Evolutionary conservation across 208 protist genomes (phyloP).

Genomic region (Trichomonas vaginalis): DNA sequence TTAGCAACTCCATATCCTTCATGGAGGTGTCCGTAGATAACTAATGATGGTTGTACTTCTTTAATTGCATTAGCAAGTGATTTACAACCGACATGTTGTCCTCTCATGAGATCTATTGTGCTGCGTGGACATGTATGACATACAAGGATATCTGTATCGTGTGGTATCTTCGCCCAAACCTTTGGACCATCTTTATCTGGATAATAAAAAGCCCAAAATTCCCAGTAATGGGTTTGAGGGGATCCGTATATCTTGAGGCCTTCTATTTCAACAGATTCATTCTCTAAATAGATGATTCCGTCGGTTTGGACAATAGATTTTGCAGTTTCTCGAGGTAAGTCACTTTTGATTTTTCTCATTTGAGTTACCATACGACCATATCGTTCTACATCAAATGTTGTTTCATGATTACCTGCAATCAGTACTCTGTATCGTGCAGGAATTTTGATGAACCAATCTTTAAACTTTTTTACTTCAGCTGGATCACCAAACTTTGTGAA

Average conservation of each 20-base stretch:
- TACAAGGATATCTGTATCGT: not conserved
- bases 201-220: conserved; percentile 28
- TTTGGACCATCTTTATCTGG: not conserved
- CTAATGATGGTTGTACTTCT: conserved; percentile 14
- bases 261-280: not conserved
- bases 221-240: conserved; percentile 24
- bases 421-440: not conserved
- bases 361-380: not conserved
- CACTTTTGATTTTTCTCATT: not conserved
- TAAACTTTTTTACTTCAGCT: not conserved
- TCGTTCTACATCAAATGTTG: not conserved
- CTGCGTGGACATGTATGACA: conserved; percentile 17
- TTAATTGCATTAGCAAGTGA: not conserved
- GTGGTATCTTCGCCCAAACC: not conserved
- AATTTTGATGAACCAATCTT: not conserved
- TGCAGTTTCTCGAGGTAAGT: not conserved
- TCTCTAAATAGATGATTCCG: not conserved
- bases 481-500: not conserved
- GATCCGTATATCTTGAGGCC: conserved; percentile 28
- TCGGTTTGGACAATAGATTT: not conserved
- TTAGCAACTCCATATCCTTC: conserved; percentile 23
- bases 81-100: not conserved
- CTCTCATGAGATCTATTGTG: not conserved
- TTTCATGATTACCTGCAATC: conserved; percentile 4
- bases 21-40: conserved; percentile 30